Percentiles rank a stretch among this genome's conserved stretches.
Evolutionary conservation across 352 stramenopile species (phyloP).

Genomic region (Stramenopiles sp.): DNA sequence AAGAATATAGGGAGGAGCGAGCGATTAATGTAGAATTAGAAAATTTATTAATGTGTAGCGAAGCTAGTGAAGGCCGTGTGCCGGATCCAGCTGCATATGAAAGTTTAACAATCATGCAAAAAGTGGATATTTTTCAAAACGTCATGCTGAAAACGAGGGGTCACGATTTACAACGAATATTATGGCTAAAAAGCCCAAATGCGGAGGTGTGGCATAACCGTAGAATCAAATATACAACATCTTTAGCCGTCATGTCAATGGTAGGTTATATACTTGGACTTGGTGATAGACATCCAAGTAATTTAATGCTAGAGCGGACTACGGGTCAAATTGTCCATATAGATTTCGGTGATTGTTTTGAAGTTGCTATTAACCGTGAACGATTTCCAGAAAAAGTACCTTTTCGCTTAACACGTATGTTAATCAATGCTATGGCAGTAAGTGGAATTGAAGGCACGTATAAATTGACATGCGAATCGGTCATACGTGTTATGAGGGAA

Average conservation of each 20-base stretch:
- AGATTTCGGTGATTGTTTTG: conserved; percentile 99
- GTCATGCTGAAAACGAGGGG: background rate
- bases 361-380: conserved; percentile 89
- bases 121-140: background rate
- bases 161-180: background rate
- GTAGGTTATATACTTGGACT: conserved; percentile 98
- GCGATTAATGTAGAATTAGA: background rate
- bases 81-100: background rate
- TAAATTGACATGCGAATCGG: conserved; percentile 82
- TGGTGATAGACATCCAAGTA: conserved; percentile 94
- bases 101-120: background rate
- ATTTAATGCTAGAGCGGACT: conserved; percentile 86
- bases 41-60: too few species aligned
- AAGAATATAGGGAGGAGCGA: background rate
- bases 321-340: conserved; percentile 75
- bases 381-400: conserved; percentile 96
- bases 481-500: conserved; percentile 88
- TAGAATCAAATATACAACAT: conserved; percentile 50
- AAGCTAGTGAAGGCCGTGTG: too few species aligned
- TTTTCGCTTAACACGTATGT: conserved; percentile 95
- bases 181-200: background rate
- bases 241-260: conserved; percentile 96
- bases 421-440: conserved; percentile 92
- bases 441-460: conserved; percentile 93
- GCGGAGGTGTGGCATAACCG: background rate